Conservation (phyloP, 495 filamentous ascomycete species). For the Neurospora cerealis region DNA sequence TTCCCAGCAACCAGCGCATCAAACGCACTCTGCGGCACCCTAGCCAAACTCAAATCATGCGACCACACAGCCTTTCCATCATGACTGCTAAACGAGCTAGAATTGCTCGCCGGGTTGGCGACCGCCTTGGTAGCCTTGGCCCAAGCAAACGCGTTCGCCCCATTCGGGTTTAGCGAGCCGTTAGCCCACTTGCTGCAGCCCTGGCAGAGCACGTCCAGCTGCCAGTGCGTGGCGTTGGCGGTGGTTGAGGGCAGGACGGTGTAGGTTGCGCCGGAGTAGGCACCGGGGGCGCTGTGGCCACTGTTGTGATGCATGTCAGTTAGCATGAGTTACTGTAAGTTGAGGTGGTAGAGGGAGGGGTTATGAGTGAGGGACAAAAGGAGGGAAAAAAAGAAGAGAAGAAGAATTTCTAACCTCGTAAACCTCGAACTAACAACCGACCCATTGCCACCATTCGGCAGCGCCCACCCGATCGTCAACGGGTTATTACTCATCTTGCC, state of each 20-base stretch:
- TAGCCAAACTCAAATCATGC: conserved; percentile 20
- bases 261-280: conserved; percentile 34
- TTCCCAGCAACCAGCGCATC: conserved; percentile 14
- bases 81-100: conserved; percentile 17
- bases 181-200: conserved; percentile 32
- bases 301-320: conserved; percentile 16
- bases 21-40: conserved; percentile 20
- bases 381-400: not conserved
- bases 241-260: conserved; percentile 31
- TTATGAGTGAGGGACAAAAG: not conserved
- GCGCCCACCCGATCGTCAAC: conserved; percentile 33
- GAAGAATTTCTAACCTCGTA: conserved; percentile 26
- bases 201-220: conserved; percentile 33
- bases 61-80: conserved; percentile 14
- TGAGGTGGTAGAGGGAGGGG: not conserved
- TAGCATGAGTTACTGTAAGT: not conserved
- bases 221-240: conserved; percentile 40
- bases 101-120: conserved; percentile 14
- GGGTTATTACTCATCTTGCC: conserved; percentile 42
- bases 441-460: conserved; percentile 23
- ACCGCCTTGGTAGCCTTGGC: conserved; percentile 14
- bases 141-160: conserved; percentile 17
- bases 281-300: conserved; percentile 24
- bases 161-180: conserved; percentile 21
- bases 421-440: conserved; percentile 34